Conservation (phyloP, 2,329 filamentous ascomycete genomes). For the Aspergillus floridensis region DNA sequence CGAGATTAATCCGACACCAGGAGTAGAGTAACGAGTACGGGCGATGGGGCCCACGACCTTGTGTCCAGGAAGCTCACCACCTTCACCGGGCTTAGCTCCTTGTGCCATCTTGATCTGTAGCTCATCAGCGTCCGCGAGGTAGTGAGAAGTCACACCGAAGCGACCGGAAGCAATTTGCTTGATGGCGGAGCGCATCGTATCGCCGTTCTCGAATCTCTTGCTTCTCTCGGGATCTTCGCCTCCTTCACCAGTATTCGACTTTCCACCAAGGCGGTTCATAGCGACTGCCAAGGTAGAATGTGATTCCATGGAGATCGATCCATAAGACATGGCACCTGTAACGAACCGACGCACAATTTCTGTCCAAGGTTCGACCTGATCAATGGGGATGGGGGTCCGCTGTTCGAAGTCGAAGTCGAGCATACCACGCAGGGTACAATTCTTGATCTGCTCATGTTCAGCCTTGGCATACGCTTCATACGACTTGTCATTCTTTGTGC, state of each 20-base stretch:
- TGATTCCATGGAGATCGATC: slow-evolving; percentile 97
- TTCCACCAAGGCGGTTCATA: slow-evolving; percentile 94
- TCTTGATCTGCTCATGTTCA: slow-evolving; percentile 94
- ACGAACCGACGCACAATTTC: slow-evolving; percentile 96
- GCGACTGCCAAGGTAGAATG: slow-evolving; percentile 93
- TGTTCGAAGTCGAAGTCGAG: slow-evolving; percentile 96
- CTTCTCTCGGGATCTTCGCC: slow-evolving; percentile 93
- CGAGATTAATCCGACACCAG: slow-evolving; percentile 92
- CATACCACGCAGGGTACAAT: slow-evolving; percentile 89
- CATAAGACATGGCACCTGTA: slow-evolving; percentile 97
- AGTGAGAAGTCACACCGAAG: slow-evolving; percentile 93
- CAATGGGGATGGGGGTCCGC: slow-evolving; percentile 78
- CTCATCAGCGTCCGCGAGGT: slow-evolving; percentile 91
- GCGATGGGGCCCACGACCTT: slow-evolving; percentile 95
- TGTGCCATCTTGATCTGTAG: slow-evolving; percentile 99
- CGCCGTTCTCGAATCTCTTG: slow-evolving; percentile 80
- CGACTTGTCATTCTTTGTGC: slow-evolving; percentile 96
- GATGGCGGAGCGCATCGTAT: slow-evolving; percentile 95
- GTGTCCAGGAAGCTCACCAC: slow-evolving; percentile 93
- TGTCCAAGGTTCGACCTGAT: slow-evolving; percentile 97
- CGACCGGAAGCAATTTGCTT: slow-evolving; percentile 96
- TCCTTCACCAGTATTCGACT: slow-evolving; percentile 97
- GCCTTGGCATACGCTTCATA: slow-evolving; percentile 94
- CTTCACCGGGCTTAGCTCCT: slow-evolving; percentile 95
- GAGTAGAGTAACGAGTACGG: slow-evolving; percentile 90